Percentiles rank a stretch among this genome's conserved stretches.
phyloP scores from a whole-genome alignment of 2,329 filamentous ascomycete genomes.

The Talaromyces sp. region DNA sequence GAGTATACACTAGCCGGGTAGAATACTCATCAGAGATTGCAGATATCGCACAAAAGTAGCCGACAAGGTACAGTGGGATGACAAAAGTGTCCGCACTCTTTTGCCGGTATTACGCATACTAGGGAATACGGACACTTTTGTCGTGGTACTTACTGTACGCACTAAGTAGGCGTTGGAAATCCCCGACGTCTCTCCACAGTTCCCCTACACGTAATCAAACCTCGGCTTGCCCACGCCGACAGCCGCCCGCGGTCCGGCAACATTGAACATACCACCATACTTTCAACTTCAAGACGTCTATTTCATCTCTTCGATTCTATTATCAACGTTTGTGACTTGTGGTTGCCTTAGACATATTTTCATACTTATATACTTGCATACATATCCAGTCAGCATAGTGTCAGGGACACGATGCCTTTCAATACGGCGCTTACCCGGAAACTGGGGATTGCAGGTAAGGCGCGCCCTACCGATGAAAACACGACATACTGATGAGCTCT shows the following conservation, averaged over 20 bases:
- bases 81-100: too few relatives aligned
- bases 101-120: too few relatives aligned
- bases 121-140: too few relatives aligned
- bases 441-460: conserved; percentile 51
- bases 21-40: too few relatives aligned
- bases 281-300: background rate
- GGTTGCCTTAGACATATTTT: background rate
- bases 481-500: too few relatives aligned
- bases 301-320: background rate
- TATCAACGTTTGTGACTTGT: background rate
- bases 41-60: background rate
- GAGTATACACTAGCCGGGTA: too few relatives aligned
- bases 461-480: background rate
- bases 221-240: conserved; percentile 11
- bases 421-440: conserved; percentile 61
- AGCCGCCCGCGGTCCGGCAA: conserved; percentile 2
- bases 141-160: too few relatives aligned
- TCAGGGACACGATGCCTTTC: conserved; percentile 54
- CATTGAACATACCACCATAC: background rate
- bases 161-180: too few relatives aligned
- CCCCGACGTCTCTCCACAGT: background rate
- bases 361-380: background rate
- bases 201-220: background rate
- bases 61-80: too few relatives aligned
- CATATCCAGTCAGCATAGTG: background rate